Base-by-base conservation (phyloP, 495 filamentous ascomycete genomes). In the Penicillium diatomitis region DNA sequence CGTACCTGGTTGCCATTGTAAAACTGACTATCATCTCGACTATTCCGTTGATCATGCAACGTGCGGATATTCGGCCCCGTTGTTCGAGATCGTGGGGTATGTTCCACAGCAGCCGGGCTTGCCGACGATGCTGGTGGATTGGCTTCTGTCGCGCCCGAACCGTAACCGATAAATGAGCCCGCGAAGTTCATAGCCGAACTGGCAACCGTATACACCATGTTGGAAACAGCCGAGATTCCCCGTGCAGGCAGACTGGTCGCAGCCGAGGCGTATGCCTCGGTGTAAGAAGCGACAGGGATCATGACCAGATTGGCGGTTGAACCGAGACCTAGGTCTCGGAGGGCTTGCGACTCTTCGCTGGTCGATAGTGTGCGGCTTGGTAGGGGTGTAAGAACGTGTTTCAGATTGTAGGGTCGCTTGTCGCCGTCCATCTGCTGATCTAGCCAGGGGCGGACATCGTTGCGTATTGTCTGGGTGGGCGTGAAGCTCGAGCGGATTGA, bases 1-100 rank as follows among this genome's bases (percentile, higher is more conserved):
- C 83, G 50, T 72, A 90, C 86, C 63, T 87, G 85, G 58, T 95
- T 95, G 4, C 89, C 89, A 64, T 95, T 95, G 61, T 95, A 95
- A 35, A 89, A 79, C 55, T 90, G 80, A 27, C 74, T 72, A 49
- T 83, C 61, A 55, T 73, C 76, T 41, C 63, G 66, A 44, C 69
- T 68, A 34, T 66, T 65, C 38, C 64, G 60, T 43, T 80, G 76
- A 58, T 84, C 79, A 42, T 70, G 64, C 46, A 86, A 55, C 5
- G 83, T 86, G 44, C 77, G 68, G 44, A 85, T 75, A 30, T 71
- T 72, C 4, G 58, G 57, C 4, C 64, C 62, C 4, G 54, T 50
- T 7, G 53, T 47, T 31, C 50, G 56, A 31, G 57, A 40, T 41
- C 60, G 57, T 27, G 41, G 48, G 33, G 52, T 43, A 36, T 10